Evolutionary conservation across 139 green algal species (phyloP).

Genomic region (Monoraphidium neglectum): DNA sequence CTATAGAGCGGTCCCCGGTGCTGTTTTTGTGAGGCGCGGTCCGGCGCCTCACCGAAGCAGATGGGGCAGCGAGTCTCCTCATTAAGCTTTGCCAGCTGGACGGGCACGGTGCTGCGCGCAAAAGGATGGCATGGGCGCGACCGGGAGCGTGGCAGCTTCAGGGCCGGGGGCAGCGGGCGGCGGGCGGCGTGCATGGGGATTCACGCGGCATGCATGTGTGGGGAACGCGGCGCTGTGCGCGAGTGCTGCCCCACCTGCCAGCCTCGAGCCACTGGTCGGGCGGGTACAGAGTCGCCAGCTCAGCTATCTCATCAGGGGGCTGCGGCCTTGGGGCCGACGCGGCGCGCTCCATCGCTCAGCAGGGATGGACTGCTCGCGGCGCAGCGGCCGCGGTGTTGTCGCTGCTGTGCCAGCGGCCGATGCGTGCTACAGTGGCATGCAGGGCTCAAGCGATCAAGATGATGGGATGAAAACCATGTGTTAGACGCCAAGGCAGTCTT

Average conservation of each 20-base stretch:
- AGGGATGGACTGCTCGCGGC: too few relatives aligned
- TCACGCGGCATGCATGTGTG: background rate
- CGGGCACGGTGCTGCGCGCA: conserved; percentile 13
- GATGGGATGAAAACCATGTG: too few relatives aligned
- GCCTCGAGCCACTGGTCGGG: conserved; percentile 31
- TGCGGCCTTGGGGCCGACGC: too few relatives aligned
- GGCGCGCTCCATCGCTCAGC: too few relatives aligned
- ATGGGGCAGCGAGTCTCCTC: conserved; percentile 37
- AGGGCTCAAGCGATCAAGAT: too few relatives aligned
- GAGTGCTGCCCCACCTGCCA: conserved; percentile 3
- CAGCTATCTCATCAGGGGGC: background rate
- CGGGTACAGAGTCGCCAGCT: conserved; percentile 15
- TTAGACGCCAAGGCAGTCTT: too few relatives aligned
- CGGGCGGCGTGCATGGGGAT: background rate
- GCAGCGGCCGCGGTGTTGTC: too few relatives aligned
- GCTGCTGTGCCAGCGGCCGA: too few relatives aligned
- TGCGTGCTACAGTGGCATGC: too few relatives aligned
- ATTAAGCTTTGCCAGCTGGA: conserved; percentile 29
- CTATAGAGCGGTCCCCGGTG: too few relatives aligned
- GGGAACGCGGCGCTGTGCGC: too few relatives aligned
- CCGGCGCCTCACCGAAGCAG: conserved; percentile 26
- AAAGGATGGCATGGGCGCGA: background rate
- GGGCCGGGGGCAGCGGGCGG: background rate
- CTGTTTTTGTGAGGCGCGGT: background rate
- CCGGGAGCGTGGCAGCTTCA: background rate